These are phyloP conservation scores for Schrenkiella parvula DNA, from an alignment of 345 rosid species.

Conservation along the genomic window DNA sequence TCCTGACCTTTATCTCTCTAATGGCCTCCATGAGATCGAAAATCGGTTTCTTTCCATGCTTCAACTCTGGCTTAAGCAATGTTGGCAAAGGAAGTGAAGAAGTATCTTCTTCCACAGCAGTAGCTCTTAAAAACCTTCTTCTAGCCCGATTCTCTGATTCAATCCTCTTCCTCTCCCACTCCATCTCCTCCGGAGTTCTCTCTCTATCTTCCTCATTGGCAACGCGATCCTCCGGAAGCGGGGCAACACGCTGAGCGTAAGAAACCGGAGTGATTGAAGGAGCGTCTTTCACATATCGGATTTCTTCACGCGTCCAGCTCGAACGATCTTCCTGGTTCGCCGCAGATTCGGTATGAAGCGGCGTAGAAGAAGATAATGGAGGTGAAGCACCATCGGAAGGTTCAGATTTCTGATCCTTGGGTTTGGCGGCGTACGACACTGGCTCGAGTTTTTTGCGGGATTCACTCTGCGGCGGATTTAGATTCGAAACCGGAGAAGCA, in stretches of 20 bases:
- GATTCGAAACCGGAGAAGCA: too few species aligned
- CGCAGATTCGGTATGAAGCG: constrained; percentile 10
- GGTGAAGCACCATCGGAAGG: constrained; percentile 1
- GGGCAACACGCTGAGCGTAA: constrained; percentile 68
- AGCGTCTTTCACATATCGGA: constrained; percentile 63
- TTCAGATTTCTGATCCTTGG: constrained; percentile 36
- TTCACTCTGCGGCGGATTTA: constrained; percentile 2
- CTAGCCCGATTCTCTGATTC: constrained; percentile 35
- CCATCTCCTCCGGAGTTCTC: constrained; percentile 34
- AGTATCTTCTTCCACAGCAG: constrained; percentile 44
- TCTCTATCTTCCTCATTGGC: constrained; percentile 24
- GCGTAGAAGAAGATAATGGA: constrained; percentile 9
- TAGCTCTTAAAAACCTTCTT: constrained; percentile 34
- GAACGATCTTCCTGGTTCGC: constrained; percentile 22
- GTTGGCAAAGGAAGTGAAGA: constrained; percentile 57
- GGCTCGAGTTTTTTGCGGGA: constrained; percentile 38
- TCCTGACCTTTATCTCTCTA: constrained; percentile 70
- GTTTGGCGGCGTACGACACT: constrained; percentile 60
- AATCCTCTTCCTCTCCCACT: constrained; percentile 38
- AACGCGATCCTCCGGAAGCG: constrained; percentile 71
- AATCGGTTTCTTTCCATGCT: constrained; percentile 47
- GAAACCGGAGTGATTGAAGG: constrained; percentile 62
- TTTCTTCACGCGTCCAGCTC: constrained; percentile 66
- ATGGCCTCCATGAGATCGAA: constrained; percentile 86
- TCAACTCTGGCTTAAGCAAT: constrained; percentile 59